phyloP scores from a whole-genome alignment of 805 yeast species.

The Nakazawaea wickerhamii region DNA sequence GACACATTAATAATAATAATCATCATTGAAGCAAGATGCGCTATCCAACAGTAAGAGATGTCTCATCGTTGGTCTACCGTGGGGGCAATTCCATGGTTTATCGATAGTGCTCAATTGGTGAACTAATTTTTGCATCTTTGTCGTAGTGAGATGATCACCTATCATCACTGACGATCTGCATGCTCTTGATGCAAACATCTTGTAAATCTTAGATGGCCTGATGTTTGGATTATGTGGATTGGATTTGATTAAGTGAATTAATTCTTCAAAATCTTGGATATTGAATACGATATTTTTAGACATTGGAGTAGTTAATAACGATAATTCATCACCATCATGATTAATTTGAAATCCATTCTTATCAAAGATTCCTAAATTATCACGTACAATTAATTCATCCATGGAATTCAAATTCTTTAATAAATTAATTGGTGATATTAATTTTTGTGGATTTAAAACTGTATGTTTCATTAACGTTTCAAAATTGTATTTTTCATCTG shows the following conservation, averaged over 20 bases:
- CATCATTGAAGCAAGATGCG: constrained; percentile 35
- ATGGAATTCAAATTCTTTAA: constrained; percentile 55
- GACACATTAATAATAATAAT: constrained; percentile 25
- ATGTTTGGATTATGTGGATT: constrained; percentile 34
- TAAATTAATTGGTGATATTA: constrained; percentile 53
- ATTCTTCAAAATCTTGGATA: constrained; percentile 66
- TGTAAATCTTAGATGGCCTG: constrained; percentile 71
- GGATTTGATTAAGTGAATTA: constrained; percentile 62
- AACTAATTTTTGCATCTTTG: constrained; percentile 67
- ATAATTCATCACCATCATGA: constrained; percentile 48
- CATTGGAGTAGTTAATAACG: constrained; percentile 60
- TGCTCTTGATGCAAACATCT: constrained; percentile 92
- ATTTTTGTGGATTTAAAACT: constrained; percentile 59
- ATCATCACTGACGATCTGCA: constrained; percentile 94
- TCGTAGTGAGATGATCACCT: constrained; percentile 59
- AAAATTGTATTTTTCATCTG: constrained; percentile 92
- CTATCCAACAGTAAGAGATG: constrained; percentile 63
- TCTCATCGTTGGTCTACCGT: constrained; percentile 96
- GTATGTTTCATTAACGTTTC: constrained; percentile 38
- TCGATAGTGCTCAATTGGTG: constrained; percentile 62
- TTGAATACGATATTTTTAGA: constrained; percentile 68
- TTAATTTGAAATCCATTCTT: constrained; percentile 72
- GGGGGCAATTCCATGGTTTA: constrained; percentile 97
- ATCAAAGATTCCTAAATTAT: constrained; percentile 49
- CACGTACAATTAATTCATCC: constrained; percentile 71